A percentile compares a stretch with the other conserved stretches of the same genome.
Conservation (phyloP, 306 rosid species). For the Prosopis cineraria region DNA sequence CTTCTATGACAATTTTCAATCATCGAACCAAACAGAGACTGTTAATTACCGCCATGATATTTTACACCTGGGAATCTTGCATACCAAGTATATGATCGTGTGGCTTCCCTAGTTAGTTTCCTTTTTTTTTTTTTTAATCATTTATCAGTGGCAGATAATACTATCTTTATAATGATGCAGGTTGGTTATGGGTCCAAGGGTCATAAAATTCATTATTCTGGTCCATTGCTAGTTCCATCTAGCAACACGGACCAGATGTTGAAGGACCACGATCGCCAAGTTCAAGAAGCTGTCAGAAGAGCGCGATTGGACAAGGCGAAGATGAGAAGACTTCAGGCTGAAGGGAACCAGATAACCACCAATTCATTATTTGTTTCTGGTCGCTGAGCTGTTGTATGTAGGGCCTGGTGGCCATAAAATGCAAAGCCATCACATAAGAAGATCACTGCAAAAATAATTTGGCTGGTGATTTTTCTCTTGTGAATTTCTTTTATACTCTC, state of each 20-base stretch:
- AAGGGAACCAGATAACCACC: slow-evolving; percentile 68
- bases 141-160: background rate
- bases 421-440: slow-evolving; percentile 42
- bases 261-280: slow-evolving; percentile 96
- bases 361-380: slow-evolving; percentile 94
- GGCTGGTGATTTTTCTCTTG: slow-evolving; percentile 38
- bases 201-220: slow-evolving; percentile 95
- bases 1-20: background rate
- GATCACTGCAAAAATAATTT: slow-evolving; percentile 36
- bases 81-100: background rate
- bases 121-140: too few relatives aligned
- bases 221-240: slow-evolving; percentile 92
- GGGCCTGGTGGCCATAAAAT: slow-evolving; percentile 30
- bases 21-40: background rate
- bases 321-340: slow-evolving; percentile 75
- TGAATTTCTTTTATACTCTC: slow-evolving; percentile 1
- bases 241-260: slow-evolving; percentile 95
- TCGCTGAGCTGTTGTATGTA: slow-evolving; percentile 53
- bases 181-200: slow-evolving; percentile 92
- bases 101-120: too few relatives aligned
- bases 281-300: slow-evolving; percentile 92
- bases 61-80: too few relatives aligned
- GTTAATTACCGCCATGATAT: background rate
- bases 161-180: slow-evolving; percentile 43
- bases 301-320: slow-evolving; percentile 92